Evolutionary conservation across 768 basidiomycete genomes (phyloP).

Genomic region (Russula sp.): DNA sequence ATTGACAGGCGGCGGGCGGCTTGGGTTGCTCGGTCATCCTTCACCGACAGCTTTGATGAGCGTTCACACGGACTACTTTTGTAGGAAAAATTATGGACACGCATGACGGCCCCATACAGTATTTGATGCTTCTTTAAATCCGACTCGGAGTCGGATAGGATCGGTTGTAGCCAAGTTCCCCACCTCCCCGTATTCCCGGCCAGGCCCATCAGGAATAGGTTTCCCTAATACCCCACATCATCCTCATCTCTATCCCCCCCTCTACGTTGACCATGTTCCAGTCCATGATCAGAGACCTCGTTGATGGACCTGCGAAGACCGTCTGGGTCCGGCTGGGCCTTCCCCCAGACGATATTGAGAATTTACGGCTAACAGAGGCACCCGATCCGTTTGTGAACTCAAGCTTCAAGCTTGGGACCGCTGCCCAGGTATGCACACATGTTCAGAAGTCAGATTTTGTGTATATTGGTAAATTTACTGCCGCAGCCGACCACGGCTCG

Average conservation of each 20-base stretch:
- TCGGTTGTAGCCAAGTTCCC: too few relatives aligned
- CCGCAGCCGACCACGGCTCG: background rate
- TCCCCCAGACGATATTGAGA: conserved; percentile 34
- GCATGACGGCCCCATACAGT: too few relatives aligned
- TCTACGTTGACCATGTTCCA: conserved; percentile 1
- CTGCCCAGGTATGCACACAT: conserved; percentile 41
- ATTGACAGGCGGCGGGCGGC: too few relatives aligned
- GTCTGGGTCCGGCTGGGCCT: conserved; percentile 41
- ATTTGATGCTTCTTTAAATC: too few relatives aligned
- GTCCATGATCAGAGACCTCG: conserved; percentile 12
- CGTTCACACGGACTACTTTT: too few relatives aligned
- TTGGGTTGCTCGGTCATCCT: too few relatives aligned
- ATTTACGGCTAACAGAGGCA: conserved; percentile 34
- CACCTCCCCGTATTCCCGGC: background rate
- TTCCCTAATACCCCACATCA: background rate
- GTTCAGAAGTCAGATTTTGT: background rate
- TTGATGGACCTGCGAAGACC: conserved; percentile 22
- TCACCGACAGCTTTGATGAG: too few relatives aligned
- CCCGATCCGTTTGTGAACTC: conserved; percentile 45
- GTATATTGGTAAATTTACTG: background rate
- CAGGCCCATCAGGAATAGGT: background rate
- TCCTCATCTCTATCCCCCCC: background rate
- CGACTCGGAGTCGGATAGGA: too few relatives aligned
- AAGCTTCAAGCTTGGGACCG: conserved; percentile 47
- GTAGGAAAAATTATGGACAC: too few relatives aligned